Percentiles rank a stretch among this genome's conserved stretches.
These are phyloP conservation scores for Forsythia viridissima DNA, from an alignment of 257 asterid species.

Conservation along the genomic window DNA sequence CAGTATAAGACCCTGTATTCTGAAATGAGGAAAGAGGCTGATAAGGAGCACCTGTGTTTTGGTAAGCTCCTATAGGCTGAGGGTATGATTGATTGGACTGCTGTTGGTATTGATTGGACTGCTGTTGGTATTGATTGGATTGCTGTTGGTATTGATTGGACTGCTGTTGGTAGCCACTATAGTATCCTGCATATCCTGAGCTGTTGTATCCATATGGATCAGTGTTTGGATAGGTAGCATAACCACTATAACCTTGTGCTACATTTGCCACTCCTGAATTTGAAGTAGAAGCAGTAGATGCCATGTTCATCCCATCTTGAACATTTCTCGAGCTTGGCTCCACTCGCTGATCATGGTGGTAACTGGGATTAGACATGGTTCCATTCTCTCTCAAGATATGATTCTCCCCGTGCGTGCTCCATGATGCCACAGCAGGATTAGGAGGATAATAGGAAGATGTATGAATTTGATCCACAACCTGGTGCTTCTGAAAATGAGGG, in stretches of 20 bases:
- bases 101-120: conserved; percentile 47
- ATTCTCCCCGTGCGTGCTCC: conserved; percentile 58
- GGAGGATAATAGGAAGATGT: conserved; percentile 62
- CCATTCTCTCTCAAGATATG: conserved; percentile 67
- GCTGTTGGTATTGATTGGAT: conserved; percentile 38
- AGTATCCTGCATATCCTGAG: conserved; percentile 71
- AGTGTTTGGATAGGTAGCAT: conserved; percentile 61
- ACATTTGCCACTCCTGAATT: conserved; percentile 65
- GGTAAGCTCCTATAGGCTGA: conserved; percentile 79
- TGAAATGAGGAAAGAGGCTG: conserved; percentile 99
- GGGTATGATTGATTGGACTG: conserved; percentile 70
- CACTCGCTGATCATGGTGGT: conserved; percentile 53
- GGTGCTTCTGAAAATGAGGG: conserved; percentile 54
- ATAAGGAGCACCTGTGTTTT: conserved; percentile 99
- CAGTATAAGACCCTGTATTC: conserved; percentile 99
- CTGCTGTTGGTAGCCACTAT: conserved; percentile 47
- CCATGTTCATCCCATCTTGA: conserved; percentile 59
- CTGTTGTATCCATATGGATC: conserved; percentile 77
- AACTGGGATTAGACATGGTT: conserved; percentile 50
- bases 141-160: conserved; percentile 36
- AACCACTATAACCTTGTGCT: conserved; percentile 67
- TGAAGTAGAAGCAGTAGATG: conserved; percentile 57
- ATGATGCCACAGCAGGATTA: conserved; percentile 54
- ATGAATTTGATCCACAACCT: conserved; percentile 56
- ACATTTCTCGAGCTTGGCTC: conserved; percentile 45